Evolutionary conservation across 2,329 filamentous ascomycete genomes (phyloP).

Genomic region (Rutstroemia sp.): DNA sequence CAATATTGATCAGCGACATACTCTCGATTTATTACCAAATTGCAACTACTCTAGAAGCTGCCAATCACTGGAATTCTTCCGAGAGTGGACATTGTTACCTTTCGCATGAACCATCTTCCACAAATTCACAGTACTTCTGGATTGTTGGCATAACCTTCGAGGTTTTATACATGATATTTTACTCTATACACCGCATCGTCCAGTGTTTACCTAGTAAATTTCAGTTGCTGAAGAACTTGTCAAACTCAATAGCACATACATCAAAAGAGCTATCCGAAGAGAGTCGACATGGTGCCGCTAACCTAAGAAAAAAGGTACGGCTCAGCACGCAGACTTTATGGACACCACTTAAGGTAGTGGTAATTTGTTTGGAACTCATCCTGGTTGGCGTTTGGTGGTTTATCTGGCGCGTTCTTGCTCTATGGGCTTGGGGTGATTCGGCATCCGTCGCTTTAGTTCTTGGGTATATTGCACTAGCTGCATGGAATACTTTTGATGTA

Average conservation of each 20-base stretch:
- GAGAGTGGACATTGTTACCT: conserved; percentile 10
- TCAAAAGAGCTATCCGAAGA: background rate
- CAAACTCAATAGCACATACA: background rate
- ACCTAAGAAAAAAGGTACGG: background rate
- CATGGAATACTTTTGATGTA: conserved; percentile 13
- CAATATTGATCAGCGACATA: conserved; percentile 3
- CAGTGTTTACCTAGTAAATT: background rate
- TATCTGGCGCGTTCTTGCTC: conserved; percentile 2
- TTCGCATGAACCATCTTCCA: conserved; percentile 9
- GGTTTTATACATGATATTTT: conserved; percentile 3
- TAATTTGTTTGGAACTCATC: background rate
- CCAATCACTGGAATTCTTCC: conserved; percentile 9
- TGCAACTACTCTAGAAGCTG: background rate
- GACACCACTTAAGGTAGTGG: background rate
- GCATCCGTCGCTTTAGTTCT: conserved; percentile 6
- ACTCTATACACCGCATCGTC: background rate
- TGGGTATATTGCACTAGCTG: conserved; percentile 8
- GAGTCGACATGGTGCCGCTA: background rate
- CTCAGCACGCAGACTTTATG: background rate
- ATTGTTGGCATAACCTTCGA: conserved; percentile 9
- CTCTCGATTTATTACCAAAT: conserved; percentile 10
- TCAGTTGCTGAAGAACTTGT: background rate
- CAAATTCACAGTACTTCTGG: conserved; percentile 10
- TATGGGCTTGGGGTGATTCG: conserved; percentile 12
- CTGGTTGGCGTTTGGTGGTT: background rate